Evolutionary conservation across 495 filamentous ascomycete genomes (phyloP).

Genomic region (Neurospora sp.): DNA sequence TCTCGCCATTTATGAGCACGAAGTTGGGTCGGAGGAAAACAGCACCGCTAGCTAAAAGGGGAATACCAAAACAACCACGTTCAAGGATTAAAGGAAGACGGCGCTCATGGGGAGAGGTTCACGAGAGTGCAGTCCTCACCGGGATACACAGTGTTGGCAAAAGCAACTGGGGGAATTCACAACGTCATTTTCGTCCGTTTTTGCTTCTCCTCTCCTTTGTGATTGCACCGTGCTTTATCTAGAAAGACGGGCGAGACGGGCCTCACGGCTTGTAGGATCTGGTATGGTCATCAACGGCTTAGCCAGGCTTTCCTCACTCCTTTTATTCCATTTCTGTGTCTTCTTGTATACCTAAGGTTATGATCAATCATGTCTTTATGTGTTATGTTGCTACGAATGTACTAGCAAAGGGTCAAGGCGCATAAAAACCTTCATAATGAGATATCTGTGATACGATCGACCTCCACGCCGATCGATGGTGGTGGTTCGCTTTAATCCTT

Average conservation of each 20-base stretch:
- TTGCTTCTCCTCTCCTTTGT: conserved; percentile 35
- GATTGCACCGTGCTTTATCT: not conserved
- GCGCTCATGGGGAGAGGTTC: not conserved
- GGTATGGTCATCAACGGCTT: not conserved
- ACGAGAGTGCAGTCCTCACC: not conserved
- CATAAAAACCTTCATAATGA: not conserved
- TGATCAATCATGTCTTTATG: not conserved
- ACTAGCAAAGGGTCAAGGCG: not conserved
- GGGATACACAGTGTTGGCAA: not conserved
- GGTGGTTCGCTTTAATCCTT: not conserved
- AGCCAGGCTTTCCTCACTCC: not conserved
- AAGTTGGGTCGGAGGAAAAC: conserved; percentile 3
- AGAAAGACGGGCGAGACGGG: conserved; percentile 28
- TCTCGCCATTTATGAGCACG: not conserved
- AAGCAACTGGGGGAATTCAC: not conserved
- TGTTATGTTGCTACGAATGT: not conserved
- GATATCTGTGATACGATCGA: not conserved
- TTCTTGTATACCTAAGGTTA: not conserved
- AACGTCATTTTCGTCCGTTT: not conserved
- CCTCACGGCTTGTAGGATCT: conserved; percentile 34
- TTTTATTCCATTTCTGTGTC: not conserved
- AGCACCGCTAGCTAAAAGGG: conserved; percentile 3
- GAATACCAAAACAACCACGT: not conserved
- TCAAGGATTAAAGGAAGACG: not conserved
- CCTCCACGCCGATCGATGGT: not conserved